phyloP scores from a whole-genome alignment of 148 eudicot species.

The Vaccinium corymbosum region DNA sequence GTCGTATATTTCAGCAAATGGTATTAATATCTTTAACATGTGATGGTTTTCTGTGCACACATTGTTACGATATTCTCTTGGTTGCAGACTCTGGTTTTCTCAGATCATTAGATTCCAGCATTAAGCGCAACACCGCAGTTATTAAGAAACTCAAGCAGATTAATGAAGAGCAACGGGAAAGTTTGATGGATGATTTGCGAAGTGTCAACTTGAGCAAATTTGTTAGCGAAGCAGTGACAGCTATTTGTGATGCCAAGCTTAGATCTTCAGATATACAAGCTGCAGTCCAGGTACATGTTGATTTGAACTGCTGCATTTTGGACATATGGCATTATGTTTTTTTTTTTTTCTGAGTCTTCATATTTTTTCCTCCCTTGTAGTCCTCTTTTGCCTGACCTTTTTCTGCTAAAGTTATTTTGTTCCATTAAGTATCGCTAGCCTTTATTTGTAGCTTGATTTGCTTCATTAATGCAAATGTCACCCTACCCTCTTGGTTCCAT shows the following conservation, averaged over 20 bases:
- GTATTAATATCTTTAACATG: not conserved
- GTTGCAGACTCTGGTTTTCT: constrained; percentile 67
- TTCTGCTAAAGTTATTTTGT: not conserved
- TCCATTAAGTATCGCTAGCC: not conserved
- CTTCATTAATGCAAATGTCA: not conserved
- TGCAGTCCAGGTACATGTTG: constrained; percentile 81
- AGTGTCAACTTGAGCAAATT: constrained; percentile 92
- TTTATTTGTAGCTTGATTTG: not conserved
- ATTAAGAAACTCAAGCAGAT: constrained; percentile 96
- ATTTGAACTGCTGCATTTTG: not conserved
- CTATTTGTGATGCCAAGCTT: constrained; percentile 94
- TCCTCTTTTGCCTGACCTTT: not conserved
- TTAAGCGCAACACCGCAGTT: constrained; percentile 96
- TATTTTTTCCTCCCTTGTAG: not conserved
- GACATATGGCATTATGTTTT: not conserved
- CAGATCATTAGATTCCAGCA: constrained; percentile 91
- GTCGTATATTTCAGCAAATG: not conserved
- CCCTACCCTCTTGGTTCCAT: not conserved
- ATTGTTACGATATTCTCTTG: constrained; percentile 17
- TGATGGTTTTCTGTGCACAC: not conserved
- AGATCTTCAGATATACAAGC: constrained; percentile 87
- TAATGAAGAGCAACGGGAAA: constrained; percentile 92
- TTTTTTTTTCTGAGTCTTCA: not conserved
- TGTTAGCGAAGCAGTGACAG: constrained; percentile 94
- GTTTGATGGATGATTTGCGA: constrained; percentile 87